Evolutionary conservation across 2,329 filamentous ascomycete species (phyloP), one percentile per base, ranked within the genome.

Genomic region (Domatiomyces globalis): DNA sequence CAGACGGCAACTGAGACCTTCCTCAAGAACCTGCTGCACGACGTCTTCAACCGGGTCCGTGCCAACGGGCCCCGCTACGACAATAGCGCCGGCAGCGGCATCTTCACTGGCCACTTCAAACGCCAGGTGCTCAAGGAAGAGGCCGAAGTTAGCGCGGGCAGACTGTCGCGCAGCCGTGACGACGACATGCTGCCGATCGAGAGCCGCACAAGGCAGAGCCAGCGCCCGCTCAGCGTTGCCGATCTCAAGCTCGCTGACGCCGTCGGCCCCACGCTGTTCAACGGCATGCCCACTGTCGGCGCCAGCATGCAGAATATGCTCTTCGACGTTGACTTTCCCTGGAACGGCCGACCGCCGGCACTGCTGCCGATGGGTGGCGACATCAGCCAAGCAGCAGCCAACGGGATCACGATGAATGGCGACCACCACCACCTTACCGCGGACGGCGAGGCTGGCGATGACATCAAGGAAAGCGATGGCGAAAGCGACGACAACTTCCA

Each of bases 101-200:
- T 95, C 53, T 83, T 88, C 65, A 94, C 87, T 2, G 78, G 83
- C 58, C 82, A 80, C 53, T 95, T 90, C 67, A 80, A 80, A 56
- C 76, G 78, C 53, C 85, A 87, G 63, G 73, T 95, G 9, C 79
- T 80, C 50, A 73, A 74, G 46, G 89, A 95, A 65, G 88, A 95
- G 63, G 77, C 83, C 44, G 77, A 80, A 0, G 81, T 79, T 22
- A 76, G 80, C 43, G 75, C 80, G n/a, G 87, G 88, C 4, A 85
- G 89, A 60, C 66, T 94, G 1, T 72, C 77, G 17, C 77, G 86
- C 58, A 85, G 88, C 53, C 83, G 84, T 54, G 67, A 69, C 18
- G 83, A 78, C 46, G 88, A 88, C 1, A 68, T 94, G 25, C 69
- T 95, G 5, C 90, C 89, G 0, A 71, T 88, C 36, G 88, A 95